Base-by-base conservation (phyloP, 441 rosid genomes). In the Adansonia gregorii region DNA sequence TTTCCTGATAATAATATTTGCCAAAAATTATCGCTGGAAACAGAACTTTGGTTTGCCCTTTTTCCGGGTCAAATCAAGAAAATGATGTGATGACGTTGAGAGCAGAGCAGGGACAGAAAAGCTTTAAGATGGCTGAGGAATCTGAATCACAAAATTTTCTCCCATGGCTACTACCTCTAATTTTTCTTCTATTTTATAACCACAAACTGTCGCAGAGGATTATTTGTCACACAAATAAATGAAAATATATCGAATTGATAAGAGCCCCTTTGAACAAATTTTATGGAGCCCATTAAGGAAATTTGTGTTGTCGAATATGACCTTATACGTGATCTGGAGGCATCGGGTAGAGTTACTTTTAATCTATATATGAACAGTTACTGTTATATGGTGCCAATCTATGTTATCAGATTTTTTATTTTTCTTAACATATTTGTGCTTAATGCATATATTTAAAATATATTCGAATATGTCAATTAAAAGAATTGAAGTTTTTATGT, bases 81-180 rank as follows among this genome's bases (percentile, higher is more conserved):
- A 54, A 54, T 54, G 59, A 54, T 54, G 20, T 11, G 6, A 14
- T 54, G 59, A 54, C 15, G 59, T 54, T 14, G 59, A 54, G 59
- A 54, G 7, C 5, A 54, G 59, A 12, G 59, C 59, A 14, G 20
- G 20, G 59, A 54, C 19, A 14, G 59, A 54, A 2, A 51, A 24
- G 17, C 5, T 3, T n/a, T 67, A 5, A 19, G 6, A 6, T 35
- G 20, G 71, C 72, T 22, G 10, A 68, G 48, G 35, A 1, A 45
- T 19, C 46, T 67, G 72, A 67, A 67, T 67, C 56, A 67, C 41
- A 4, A 67, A 67, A 46, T 27, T 11, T 46, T 67, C n/a, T 67
- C 39, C 35, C 31, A 17, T 45, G 19, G 56, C 3, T 46, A 19
- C 56, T 67, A 4, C 56, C 56, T 20, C 51, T 67, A 8, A 2